These are phyloP conservation scores for Polychytrium aggregatum DNA, from an alignment of 192 early-diverging fungal species.

Conservation along the genomic window DNA sequence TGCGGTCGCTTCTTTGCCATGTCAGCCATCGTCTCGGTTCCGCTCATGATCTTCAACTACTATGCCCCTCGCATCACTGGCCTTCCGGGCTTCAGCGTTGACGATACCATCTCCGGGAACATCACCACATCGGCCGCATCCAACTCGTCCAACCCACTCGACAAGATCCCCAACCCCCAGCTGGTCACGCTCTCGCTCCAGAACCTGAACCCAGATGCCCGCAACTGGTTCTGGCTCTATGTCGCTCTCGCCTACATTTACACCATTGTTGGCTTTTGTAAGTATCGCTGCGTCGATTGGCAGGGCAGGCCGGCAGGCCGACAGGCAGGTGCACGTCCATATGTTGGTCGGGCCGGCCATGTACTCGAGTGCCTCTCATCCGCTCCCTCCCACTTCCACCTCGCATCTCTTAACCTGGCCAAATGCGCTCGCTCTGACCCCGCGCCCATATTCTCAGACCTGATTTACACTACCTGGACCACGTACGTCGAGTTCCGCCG, in stretches of 20 bases:
- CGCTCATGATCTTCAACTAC: conserved; percentile 14
- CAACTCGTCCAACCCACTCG: too few species aligned
- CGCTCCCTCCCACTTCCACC: too few species aligned
- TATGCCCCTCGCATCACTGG: conserved; percentile 11
- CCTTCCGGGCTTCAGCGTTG: neutral
- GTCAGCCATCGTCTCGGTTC: conserved; percentile 14
- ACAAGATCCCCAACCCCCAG: conserved; percentile 10
- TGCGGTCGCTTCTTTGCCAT: conserved; percentile 15
- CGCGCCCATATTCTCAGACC: too few species aligned
- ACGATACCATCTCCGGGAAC: too few species aligned
- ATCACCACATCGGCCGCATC: too few species aligned
- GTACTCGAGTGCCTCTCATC: too few species aligned
- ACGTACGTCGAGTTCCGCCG: conserved; percentile 17
- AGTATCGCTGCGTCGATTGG: too few species aligned
- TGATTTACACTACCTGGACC: conserved; percentile 22
- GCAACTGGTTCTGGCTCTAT: conserved; percentile 24
- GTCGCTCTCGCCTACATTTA: conserved; percentile 19
- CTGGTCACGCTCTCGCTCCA: conserved; percentile 19
- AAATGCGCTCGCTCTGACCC: too few species aligned
- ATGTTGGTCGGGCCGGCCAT: too few species aligned
- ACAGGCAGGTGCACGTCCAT: too few species aligned
- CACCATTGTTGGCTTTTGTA: conserved; percentile 18
- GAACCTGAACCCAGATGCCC: conserved; percentile 7
- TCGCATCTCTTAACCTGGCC: too few species aligned
- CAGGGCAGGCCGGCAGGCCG: too few species aligned